Conservation (phyloP, 495 filamentous ascomycete genomes). For the Echria macrotheca region DNA sequence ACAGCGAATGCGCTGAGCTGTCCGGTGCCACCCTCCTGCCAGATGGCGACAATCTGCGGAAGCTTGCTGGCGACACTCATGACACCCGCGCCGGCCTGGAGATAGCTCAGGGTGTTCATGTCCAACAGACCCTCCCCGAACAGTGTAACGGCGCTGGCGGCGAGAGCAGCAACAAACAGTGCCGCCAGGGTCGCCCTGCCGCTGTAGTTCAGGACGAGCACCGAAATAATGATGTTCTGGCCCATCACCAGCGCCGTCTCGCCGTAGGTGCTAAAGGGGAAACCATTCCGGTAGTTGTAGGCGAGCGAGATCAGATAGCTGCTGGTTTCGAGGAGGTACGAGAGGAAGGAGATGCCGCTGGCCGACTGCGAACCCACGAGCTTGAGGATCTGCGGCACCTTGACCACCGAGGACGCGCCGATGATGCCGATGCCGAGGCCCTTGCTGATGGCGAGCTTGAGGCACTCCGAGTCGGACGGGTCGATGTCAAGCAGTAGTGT, state of each 20-base stretch:
- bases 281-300: slow-evolving; percentile 84
- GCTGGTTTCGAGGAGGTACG: slow-evolving; percentile 84
- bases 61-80: slow-evolving; percentile 82
- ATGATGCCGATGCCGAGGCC: slow-evolving; percentile 90
- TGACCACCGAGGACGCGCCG: slow-evolving; percentile 79
- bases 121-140: slow-evolving; percentile 64
- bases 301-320: slow-evolving; percentile 78
- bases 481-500: slow-evolving; percentile 76
- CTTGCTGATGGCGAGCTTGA: slow-evolving; percentile 85
- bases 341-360: slow-evolving; percentile 78
- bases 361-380: slow-evolving; percentile 72
- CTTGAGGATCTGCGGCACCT: slow-evolving; percentile 93
- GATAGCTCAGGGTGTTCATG: slow-evolving; percentile 60
- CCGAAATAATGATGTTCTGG: slow-evolving; percentile 84
- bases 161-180: slow-evolving; percentile 69
- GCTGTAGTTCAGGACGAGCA: slow-evolving; percentile 75
- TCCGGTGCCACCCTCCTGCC: slow-evolving; percentile 78
- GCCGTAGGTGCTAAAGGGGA: slow-evolving; percentile 93
- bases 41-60: slow-evolving; percentile 85
- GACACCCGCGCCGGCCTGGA: slow-evolving; percentile 81
- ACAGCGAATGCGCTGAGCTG: slow-evolving; percentile 96
- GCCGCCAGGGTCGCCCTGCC: slow-evolving; percentile 57
- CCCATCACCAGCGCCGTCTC: slow-evolving; percentile 86
- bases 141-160: slow-evolving; percentile 58
- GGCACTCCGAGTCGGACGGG: slow-evolving; percentile 63